Evolutionary conservation across 495 filamentous ascomycete genomes (phyloP).

Genomic region (Chaetomium cochliodes): DNA sequence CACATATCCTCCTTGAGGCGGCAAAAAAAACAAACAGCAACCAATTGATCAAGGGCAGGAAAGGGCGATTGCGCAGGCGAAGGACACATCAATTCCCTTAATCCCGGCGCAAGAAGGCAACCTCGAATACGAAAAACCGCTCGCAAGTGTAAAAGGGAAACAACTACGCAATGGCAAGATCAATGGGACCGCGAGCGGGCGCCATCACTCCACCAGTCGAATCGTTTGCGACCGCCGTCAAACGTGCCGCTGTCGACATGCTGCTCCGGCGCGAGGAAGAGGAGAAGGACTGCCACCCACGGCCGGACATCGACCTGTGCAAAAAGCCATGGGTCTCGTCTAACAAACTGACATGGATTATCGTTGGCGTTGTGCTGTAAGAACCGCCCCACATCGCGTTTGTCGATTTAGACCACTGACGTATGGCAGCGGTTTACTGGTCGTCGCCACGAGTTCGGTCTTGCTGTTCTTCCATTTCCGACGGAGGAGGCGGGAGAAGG

Average conservation of each 20-base stretch:
- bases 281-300: constrained; percentile 21
- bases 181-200: not conserved
- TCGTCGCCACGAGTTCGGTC: constrained; percentile 20
- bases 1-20: not conserved
- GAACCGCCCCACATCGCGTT: not conserved
- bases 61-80: not conserved
- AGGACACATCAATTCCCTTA: not conserved
- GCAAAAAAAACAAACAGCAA: not conserved
- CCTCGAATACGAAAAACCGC: not conserved
- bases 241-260: constrained; percentile 20
- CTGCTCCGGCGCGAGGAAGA: constrained; percentile 28
- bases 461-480: constrained; percentile 30
- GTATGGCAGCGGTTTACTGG: constrained; percentile 24
- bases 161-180: constrained; percentile 15
- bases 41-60: not conserved
- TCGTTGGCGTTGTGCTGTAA: constrained; percentile 33
- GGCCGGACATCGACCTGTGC: constrained; percentile 28
- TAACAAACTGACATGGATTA: constrained; percentile 25
- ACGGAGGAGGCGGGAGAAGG: constrained; percentile 27
- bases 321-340: constrained; percentile 33
- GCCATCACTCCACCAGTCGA: not conserved
- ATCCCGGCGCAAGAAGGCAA: not conserved
- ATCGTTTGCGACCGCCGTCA: constrained; percentile 14
- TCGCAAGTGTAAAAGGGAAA: no score
- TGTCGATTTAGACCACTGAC: not conserved